Conservation (phyloP, 495 filamentous ascomycete species). For the Friedmanniomyces endolithicus region DNA sequence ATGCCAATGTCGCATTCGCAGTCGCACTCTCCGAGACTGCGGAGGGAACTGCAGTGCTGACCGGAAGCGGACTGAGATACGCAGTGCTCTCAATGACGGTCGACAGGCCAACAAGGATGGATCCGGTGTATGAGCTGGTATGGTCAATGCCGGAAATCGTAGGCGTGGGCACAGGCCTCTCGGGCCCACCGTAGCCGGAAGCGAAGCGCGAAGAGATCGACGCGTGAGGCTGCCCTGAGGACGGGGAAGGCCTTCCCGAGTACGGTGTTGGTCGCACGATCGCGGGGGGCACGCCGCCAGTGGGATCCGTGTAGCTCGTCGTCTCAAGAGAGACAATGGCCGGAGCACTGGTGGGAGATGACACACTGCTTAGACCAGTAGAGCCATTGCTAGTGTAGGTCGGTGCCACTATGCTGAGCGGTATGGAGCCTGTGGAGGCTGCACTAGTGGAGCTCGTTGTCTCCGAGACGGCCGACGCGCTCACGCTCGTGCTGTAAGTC, state of each 20-base stretch:
- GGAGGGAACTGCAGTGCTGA: background rate
- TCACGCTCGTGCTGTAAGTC: background rate
- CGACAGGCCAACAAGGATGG: slow-evolving; percentile 15
- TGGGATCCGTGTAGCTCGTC: background rate
- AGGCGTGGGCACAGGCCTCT: background rate
- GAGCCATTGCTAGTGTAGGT: background rate
- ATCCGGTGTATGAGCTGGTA: slow-evolving; percentile 5
- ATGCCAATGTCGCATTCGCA: too few species aligned
- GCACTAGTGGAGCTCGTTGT: background rate
- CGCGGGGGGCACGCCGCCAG: slow-evolving; percentile 2
- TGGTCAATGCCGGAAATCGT: background rate
- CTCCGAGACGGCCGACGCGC: background rate
- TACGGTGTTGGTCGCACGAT: slow-evolving; percentile 5
- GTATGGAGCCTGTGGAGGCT: background rate
- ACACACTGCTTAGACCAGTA: background rate
- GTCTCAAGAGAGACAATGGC: background rate
- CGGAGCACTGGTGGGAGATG: background rate
- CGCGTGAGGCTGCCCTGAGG: background rate
- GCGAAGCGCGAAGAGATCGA: background rate
- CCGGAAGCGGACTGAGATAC: background rate
- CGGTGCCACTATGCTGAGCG: background rate
- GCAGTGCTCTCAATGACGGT: slow-evolving; percentile 12
- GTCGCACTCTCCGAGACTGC: background rate
- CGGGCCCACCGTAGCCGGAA: background rate
- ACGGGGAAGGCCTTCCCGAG: background rate